Conservation (phyloP, 2,329 filamentous ascomycete species). For the Cordyceps javanica region DNA sequence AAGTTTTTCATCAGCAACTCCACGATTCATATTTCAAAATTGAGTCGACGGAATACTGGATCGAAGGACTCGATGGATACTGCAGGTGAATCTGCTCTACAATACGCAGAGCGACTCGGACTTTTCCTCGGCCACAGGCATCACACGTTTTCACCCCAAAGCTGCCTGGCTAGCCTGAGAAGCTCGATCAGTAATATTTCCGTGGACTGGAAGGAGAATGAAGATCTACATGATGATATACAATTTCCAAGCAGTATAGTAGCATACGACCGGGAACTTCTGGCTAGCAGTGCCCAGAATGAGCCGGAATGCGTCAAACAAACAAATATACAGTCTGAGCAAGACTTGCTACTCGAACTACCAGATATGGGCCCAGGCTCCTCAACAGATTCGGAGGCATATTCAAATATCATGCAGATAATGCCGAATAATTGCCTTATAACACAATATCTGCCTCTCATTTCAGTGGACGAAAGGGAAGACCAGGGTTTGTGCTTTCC, state of each 20-base stretch:
- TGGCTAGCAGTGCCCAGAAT: not conserved
- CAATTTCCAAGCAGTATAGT: not conserved
- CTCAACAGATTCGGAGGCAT: not conserved
- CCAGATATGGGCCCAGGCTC: not conserved
- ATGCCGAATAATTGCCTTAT: slow-evolving; percentile 15
- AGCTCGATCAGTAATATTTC: not conserved
- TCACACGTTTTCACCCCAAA: not conserved
- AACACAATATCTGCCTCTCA: slow-evolving; percentile 26
- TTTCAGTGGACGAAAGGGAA: slow-evolving; percentile 15
- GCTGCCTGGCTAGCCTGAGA: not conserved
- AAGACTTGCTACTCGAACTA: not conserved
- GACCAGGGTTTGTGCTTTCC: slow-evolving; percentile 26
- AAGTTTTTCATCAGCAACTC: not conserved
- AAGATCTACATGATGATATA: not conserved
- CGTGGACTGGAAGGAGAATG: not conserved
- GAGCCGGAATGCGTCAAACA: not conserved
- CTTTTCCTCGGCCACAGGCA: slow-evolving; percentile 1
- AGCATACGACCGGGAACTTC: not conserved
- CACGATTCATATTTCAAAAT: not conserved
- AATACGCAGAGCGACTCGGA: slow-evolving; percentile 8
- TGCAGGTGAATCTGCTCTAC: not conserved
- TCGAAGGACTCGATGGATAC: not conserved
- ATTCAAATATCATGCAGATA: not conserved
- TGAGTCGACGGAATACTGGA: not conserved
- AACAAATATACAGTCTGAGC: not conserved